These are phyloP conservation scores for Miscanthus sacchariflorus DNA, from an alignment of 202 grass and related monocot genomes.

Conservation along the genomic window DNA sequence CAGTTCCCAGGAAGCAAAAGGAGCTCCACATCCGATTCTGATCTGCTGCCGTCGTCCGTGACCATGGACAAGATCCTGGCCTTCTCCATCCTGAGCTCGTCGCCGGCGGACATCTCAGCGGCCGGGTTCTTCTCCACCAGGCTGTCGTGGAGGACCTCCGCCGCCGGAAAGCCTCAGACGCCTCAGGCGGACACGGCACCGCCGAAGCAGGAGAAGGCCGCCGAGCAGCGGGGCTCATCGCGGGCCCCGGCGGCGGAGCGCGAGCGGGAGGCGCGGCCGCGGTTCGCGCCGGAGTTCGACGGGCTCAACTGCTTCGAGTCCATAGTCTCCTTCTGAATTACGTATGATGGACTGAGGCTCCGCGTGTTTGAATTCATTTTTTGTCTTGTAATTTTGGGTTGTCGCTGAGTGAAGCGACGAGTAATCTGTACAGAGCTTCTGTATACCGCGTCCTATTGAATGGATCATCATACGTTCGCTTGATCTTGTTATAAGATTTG, in stretches of 20 bases:
- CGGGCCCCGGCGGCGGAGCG: neutral
- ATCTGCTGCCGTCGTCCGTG: neutral
- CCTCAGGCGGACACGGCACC: neutral
- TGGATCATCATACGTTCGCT: neutral
- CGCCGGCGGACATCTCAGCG: conserved; percentile 53
- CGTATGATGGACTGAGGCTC: neutral
- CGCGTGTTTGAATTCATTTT: neutral
- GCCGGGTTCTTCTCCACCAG: conserved; percentile 35
- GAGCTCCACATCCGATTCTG: neutral
- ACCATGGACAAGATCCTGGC: conserved; percentile 79
- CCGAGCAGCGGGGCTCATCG: neutral
- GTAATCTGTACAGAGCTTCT: conserved; percentile 12
- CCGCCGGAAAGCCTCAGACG: neutral
- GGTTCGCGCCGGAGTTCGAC: conserved; percentile 82
- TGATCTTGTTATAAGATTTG: neutral
- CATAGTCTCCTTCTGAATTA: conserved; percentile 51
- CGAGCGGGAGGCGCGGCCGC: neutral
- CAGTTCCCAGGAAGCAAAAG: neutral
- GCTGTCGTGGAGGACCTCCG: conserved; percentile 42
- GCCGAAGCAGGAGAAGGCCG: conserved; percentile 2
- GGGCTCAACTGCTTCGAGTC: conserved; percentile 83
- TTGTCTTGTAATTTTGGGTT: neutral
- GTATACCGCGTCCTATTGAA: neutral
- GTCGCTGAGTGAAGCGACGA: neutral
- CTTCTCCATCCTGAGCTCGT: conserved; percentile 79